These are phyloP conservation scores for Diaporthe vexans DNA, from an alignment of 2,329 filamentous ascomycete genomes.

Conservation along the genomic window DNA sequence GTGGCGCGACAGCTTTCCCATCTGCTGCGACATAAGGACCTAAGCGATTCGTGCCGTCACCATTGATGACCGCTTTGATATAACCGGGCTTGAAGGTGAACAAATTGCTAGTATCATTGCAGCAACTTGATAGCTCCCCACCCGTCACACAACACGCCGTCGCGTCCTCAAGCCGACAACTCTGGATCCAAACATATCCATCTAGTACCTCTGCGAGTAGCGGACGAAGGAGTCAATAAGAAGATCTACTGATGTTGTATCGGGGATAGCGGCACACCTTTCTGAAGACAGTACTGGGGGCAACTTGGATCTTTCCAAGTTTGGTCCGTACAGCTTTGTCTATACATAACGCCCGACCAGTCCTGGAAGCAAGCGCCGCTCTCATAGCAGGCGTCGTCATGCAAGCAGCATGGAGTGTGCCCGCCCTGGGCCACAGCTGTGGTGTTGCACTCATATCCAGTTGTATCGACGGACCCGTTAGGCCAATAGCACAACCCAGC, in stretches of 20 bases:
- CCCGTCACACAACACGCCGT: not conserved
- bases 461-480: not conserved
- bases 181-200: not conserved
- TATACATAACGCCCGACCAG: slow-evolving; percentile 11
- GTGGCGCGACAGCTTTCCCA: not conserved
- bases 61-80: slow-evolving; percentile 22
- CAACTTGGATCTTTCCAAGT: slow-evolving; percentile 14
- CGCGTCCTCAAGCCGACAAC: not conserved
- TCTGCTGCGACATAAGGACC: not conserved
- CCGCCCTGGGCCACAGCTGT: not conserved
- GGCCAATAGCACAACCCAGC: slow-evolving; percentile 1
- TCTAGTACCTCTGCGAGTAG: not conserved
- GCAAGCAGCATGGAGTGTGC: slow-evolving; percentile 9
- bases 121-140: not conserved
- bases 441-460: not conserved
- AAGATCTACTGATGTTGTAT: not conserved
- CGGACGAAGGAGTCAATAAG: not conserved
- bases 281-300: slow-evolving; percentile 20
- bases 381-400: slow-evolving; percentile 6
- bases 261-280: not conserved
- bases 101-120: not conserved
- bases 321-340: slow-evolving; percentile 15
- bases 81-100: not conserved
- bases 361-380: slow-evolving; percentile 1
- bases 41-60: slow-evolving; percentile 14